A percentile compares a stretch with the other conserved stretches of the same genome.
phyloP scores from a whole-genome alignment of 2,329 filamentous ascomycete genomes.

The Sordariomycetes sp. region DNA sequence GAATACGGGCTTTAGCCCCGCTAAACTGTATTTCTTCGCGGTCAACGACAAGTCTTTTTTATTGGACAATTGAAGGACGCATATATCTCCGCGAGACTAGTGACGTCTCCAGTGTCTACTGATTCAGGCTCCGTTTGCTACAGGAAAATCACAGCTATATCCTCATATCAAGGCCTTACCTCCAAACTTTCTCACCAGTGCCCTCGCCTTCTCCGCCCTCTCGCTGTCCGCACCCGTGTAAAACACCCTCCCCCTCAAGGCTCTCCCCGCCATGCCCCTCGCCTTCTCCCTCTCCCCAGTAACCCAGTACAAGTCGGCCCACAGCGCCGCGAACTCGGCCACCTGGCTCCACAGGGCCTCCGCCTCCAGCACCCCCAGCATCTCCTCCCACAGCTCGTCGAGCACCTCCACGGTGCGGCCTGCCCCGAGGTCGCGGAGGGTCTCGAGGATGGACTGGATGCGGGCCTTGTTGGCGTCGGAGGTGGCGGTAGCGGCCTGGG shows the following conservation, averaged over 20 bases:
- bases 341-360: background rate
- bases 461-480: conserved; percentile 1
- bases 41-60: too few species aligned
- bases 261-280: background rate
- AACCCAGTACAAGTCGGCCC: background rate
- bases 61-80: too few species aligned
- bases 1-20: too few species aligned
- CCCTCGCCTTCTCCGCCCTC: conserved; percentile 2
- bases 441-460: conserved; percentile 1
- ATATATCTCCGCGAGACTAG: too few species aligned
- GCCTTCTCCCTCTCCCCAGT: background rate
- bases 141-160: background rate
- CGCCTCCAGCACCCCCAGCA: background rate
- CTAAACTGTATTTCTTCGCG: too few species aligned
- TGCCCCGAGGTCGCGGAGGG: background rate
- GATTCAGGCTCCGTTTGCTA: too few species aligned
- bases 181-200: background rate
- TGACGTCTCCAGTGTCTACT: too few species aligned
- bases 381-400: background rate
- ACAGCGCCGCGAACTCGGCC: background rate
- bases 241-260: background rate
- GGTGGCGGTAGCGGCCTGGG: conserved; percentile 3
- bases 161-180: background rate
- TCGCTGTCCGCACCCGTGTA: conserved; percentile 2
- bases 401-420: background rate